Conservation (phyloP, 352 stramenopile genomes). For the Globisporangium recalcitrans region DNA sequence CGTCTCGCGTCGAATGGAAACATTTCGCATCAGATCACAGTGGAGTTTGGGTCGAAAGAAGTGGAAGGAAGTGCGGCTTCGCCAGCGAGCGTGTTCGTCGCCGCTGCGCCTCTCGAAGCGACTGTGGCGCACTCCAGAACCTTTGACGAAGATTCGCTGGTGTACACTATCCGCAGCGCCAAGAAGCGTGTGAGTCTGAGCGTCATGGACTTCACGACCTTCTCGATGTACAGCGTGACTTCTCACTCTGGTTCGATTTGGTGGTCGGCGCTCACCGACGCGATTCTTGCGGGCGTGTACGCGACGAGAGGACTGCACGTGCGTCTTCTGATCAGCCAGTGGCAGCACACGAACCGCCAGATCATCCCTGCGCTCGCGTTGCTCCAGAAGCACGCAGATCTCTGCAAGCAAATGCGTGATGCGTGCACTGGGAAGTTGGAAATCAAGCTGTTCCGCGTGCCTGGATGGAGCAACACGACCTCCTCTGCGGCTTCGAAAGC, state of each 20-base stretch:
- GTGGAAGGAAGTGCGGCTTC: not conserved
- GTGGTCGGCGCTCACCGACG: constrained; percentile 64
- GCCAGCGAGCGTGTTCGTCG: constrained; percentile 44
- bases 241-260: constrained; percentile 45
- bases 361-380: constrained; percentile 47
- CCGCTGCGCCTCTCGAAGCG: constrained; percentile 55
- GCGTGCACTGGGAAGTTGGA: constrained; percentile 50
- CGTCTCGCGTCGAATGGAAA: constrained; percentile 41
- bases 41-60: constrained; percentile 13
- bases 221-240: constrained; percentile 49
- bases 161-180: constrained; percentile 68
- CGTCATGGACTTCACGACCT: constrained; percentile 81
- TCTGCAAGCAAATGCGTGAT: constrained; percentile 35
- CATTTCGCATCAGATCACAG: constrained; percentile 48
- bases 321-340: constrained; percentile 72
- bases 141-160: constrained; percentile 67
- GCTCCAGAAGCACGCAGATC: constrained; percentile 40
- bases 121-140: constrained; percentile 41
- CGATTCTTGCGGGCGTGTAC: constrained; percentile 50
- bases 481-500: constrained; percentile 21
- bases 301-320: constrained; percentile 44
- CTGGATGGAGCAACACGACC: constrained; percentile 69
- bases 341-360: constrained; percentile 55
- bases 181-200: constrained; percentile 53
- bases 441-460: constrained; percentile 70